Evolutionary conservation across 768 basidiomycete genomes (phyloP), one percentile per base, ranked within the genome.

Genomic region (Auricularia auricula-judae): DNA sequence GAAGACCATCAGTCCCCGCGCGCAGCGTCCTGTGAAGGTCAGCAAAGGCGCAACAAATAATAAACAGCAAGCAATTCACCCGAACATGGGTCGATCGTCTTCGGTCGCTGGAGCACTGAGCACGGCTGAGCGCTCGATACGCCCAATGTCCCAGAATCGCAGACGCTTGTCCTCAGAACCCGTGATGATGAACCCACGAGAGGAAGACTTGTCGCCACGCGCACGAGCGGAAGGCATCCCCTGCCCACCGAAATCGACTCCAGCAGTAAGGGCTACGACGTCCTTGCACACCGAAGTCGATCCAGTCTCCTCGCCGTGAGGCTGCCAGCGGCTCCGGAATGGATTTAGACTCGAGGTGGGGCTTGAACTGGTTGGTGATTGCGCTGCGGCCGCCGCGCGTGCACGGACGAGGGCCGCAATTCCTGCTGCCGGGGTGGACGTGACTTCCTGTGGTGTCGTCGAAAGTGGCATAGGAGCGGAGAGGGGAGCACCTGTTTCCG

Each of bases 131-230:
- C 86, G 82, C 65, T 90, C 86, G 34, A 86, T 73, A 68, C 81
- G 84, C 7, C 79, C 83, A 65, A 97, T 72, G 74, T 98, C 94
- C 94, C 93, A 98, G 67, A 92, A 79, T 33, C 93, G 81, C 47
- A 99, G 80, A 68, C 86, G 87, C 61, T 88, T 82, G 74, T 99
- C 97, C 69, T 95, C 91, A 0, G 94, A 96, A 1, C 92, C 96
- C 29, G 84, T 93, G 35, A 98, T 75, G 74, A 96, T 80, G 72
- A 86, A 98, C 0, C 90, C 92, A 39, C 82, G 78, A 29, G n/a
- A 75, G 78, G 74, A 12, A 72, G 70, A 42, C 73, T 74, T 29
- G 76, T 63, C 18, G 62, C 34, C 63, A 4, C 60, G 35, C 5
- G 61, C 62, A 53, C 64, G 12, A 62, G 70, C 63, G 69, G 85